Percentiles rank a stretch among this genome's conserved stretches.
These are phyloP conservation scores for Cystoderma amianthinum DNA, from an alignment of 768 basidiomycete genomes.

Conservation along the genomic window DNA sequence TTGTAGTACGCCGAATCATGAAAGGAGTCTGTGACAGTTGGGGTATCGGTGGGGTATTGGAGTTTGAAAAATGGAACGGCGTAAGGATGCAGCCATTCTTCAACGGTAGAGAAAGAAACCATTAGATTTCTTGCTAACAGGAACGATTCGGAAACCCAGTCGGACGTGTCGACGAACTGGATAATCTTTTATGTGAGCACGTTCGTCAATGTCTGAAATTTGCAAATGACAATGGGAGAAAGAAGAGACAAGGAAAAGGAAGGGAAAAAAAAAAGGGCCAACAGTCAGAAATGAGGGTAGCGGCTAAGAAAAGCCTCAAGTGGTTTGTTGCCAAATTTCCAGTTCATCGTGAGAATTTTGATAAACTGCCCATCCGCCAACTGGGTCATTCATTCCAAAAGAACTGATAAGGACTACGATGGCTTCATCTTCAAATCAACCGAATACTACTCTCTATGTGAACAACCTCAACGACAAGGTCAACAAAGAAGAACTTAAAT, in stretches of 20 bases:
- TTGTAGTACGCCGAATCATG: constrained; percentile 61
- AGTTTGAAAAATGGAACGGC: constrained; percentile 67
- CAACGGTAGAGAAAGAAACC: constrained; percentile 1
- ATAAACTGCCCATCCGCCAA: neutral
- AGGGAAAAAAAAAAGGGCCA: constrained; percentile 5
- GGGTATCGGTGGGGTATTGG: constrained; percentile 58
- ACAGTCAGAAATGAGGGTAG: neutral
- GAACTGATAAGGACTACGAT: too few species aligned
- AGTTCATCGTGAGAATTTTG: neutral
- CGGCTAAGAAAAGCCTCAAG: neutral
- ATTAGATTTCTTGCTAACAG: too few species aligned
- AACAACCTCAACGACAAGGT: constrained; percentile 92
- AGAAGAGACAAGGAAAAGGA: neutral
- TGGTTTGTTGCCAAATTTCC: neutral
- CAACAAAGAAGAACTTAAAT: constrained; percentile 83
- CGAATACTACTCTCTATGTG: constrained; percentile 85
- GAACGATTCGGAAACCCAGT: neutral
- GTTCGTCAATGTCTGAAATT: constrained; percentile 8
- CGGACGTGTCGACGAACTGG: neutral
- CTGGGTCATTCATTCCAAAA: constrained; percentile 8
- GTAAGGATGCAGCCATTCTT: constrained; percentile 40
- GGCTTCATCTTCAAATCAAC: constrained; percentile 56
- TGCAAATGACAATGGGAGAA: neutral
- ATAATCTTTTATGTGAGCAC: constrained; percentile 8
- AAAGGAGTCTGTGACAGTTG: constrained; percentile 64